Evolutionary conservation across 192 early-diverging fungal species (phyloP).

Genomic region (Diversispora eburnea): DNA sequence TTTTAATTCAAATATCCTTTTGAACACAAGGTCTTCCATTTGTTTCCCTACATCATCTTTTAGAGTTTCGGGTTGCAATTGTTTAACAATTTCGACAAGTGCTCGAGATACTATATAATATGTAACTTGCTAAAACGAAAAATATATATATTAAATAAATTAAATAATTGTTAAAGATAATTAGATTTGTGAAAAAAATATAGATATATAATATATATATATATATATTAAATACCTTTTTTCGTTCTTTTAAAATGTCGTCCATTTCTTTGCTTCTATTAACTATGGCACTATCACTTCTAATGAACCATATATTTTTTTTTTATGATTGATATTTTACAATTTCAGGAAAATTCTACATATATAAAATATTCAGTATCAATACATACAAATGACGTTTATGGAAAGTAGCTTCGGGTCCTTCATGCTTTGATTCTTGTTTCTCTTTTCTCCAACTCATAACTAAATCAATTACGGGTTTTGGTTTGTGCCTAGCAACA

Average conservation of each 20-base stretch:
- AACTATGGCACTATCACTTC: slow-evolving; percentile 31
- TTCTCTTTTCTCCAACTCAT: slow-evolving; percentile 73
- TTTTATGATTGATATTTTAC: neutral
- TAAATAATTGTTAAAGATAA: neutral
- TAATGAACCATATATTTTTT: neutral
- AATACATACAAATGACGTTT: slow-evolving; percentile 9
- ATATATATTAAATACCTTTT: slow-evolving; percentile 45
- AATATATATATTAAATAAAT: too few species aligned
- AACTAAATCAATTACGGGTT: slow-evolving; percentile 76
- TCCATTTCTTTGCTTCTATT: slow-evolving; percentile 50
- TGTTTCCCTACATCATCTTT: slow-evolving; percentile 80
- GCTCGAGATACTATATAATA: slow-evolving; percentile 88
- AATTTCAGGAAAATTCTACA: neutral
- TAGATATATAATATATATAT: neutral
- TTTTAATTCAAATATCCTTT: slow-evolving; percentile 80
- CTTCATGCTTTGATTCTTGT: slow-evolving; percentile 51
- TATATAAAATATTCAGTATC: neutral
- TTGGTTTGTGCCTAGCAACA: slow-evolving; percentile 79
- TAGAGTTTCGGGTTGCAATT: slow-evolving; percentile 66
- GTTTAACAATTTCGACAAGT: slow-evolving; percentile 78
- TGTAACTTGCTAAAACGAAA: slow-evolving; percentile 29
- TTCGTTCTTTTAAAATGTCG: slow-evolving; percentile 56
- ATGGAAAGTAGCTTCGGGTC: slow-evolving; percentile 33
- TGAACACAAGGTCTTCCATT: slow-evolving; percentile 92
- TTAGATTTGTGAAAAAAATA: neutral